Conservation (phyloP, 176 grass and related monocot species). For the Phyllostachys edulis region DNA sequence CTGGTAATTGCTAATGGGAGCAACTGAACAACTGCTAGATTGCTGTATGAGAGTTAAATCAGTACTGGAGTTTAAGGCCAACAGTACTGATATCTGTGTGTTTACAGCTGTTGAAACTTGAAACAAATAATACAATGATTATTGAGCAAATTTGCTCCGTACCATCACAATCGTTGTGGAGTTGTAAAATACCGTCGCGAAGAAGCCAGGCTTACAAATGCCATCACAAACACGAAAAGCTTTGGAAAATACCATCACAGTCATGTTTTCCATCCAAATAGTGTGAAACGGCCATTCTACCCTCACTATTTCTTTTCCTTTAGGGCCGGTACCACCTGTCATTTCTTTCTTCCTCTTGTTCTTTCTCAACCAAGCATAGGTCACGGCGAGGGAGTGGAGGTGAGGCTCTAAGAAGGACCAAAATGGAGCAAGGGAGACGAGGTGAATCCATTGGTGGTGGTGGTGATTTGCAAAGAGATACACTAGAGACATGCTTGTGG, state of each 20-base stretch:
- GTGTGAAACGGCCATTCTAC: neutral
- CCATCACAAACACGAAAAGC: neutral
- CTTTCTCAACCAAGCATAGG: neutral
- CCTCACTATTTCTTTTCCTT: neutral
- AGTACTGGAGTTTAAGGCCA: neutral
- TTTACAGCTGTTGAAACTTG: neutral
- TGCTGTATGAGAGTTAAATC: neutral
- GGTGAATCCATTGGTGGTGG: neutral
- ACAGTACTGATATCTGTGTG: neutral
- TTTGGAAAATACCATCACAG: neutral
- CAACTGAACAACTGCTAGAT: neutral
- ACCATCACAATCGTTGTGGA: neutral
- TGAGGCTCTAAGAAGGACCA: neutral
- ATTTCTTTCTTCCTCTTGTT: neutral
- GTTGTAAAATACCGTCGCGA: neutral
- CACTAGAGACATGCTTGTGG: neutral
- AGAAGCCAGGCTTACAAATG: neutral
- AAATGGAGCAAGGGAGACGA: neutral
- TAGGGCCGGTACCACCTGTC: neutral
- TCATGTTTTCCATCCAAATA: neutral
- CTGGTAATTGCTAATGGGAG: neutral
- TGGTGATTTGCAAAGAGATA: neutral
- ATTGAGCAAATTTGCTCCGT: neutral
- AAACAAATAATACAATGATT: neutral
- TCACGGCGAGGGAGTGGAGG: neutral